Conservation (phyloP, 352 stramenopile genomes). For the Pythium brassicae region DNA sequence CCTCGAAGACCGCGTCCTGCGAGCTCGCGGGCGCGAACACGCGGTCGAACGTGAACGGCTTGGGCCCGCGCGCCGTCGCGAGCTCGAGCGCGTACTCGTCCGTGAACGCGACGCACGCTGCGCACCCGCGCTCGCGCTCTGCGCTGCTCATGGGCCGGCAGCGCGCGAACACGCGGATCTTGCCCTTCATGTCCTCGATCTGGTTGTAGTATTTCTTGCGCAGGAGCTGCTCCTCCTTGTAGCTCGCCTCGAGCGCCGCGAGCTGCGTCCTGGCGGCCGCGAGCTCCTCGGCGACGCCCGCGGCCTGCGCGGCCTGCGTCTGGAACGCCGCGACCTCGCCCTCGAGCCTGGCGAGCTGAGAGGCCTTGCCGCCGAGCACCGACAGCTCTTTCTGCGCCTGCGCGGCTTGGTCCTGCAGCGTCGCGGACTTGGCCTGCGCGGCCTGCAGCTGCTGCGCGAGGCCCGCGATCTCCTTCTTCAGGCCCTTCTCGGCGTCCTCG, state of each 20-base stretch:
- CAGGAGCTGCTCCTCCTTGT: conserved; percentile 85
- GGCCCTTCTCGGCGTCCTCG: conserved; percentile 58
- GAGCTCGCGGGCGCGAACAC: conserved; percentile 79
- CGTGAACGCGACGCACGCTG: conserved; percentile 56
- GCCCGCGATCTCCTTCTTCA: conserved; percentile 40
- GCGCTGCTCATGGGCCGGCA: conserved; percentile 89
- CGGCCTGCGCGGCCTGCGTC: conserved; percentile 43
- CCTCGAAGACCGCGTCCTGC: conserved; percentile 89
- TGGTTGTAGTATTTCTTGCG: conserved; percentile 96
- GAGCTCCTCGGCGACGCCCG: conserved; percentile 46
- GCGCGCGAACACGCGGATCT: conserved; percentile 91
- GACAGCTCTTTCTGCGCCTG: conserved; percentile 46
- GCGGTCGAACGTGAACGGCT: conserved; percentile 89
- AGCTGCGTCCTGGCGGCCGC: conserved; percentile 24
- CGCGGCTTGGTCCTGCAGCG: conserved; percentile 44
- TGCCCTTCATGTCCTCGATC: conserved; percentile 96
- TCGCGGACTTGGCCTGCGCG: conserved; percentile 34
- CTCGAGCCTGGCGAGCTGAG: conserved; percentile 55
- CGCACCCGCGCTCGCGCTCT: conserved; percentile 78
- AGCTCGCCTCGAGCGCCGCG: conserved; percentile 63
- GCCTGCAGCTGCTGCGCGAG: conserved; percentile 46
- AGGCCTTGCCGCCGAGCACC: conserved; percentile 38
- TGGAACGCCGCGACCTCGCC: conserved; percentile 49
- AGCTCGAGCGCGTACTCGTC: conserved; percentile 88
- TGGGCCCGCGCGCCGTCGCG: conserved; percentile 65